Evolutionary conservation across 257 asterid genomes (phyloP), one percentile per base, ranked within the genome.

Genomic region (Solanum peruvianum): DNA sequence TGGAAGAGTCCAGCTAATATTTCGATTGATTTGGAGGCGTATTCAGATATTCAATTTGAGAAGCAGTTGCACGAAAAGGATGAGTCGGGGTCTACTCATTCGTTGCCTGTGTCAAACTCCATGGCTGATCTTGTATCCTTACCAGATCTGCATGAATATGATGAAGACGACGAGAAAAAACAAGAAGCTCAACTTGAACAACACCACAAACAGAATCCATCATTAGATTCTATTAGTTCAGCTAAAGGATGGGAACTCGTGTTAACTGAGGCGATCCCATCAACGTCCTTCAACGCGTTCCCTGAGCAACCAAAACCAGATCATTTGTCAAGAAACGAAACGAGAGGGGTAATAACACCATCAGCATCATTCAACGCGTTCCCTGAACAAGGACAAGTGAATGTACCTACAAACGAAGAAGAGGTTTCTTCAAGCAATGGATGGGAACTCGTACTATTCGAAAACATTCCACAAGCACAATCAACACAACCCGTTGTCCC

Each of bases 1-100:
- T 88, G 90, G 83, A 87, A 69, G 4, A 87, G 88, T 41, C 96
- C 96, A 0, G 91, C 98, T 2, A 81, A 81, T 49, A 95, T 94
- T 49, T 96, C 99, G 0, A 96, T 94, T 11, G 98, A 93, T 83
- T 91, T 94, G 42, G 99, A 96, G 90, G 91, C 93, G 12, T 93
- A 94, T 82, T 81, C 95, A 1, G 89, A 82, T 85, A 87, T 81
- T 49, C 85, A 81, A 49, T 81, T 49, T 18, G 85, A 49, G 85
- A 81, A 81, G 21, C 85, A 69, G 89, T 6, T 92, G 86, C 11
- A 87, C 86, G 69, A 75, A 88, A 5, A 91, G 93, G 67, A 81
- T 10, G 94, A 94, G 6, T 58, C 95, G 0, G 96, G 94, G 2
- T 94, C 98, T 13, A 91, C 91, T 47, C 88, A 88, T 37, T 96